Base-by-base conservation (phyloP, 352 stramenopile species). In the Phytophthora sojae region DNA sequence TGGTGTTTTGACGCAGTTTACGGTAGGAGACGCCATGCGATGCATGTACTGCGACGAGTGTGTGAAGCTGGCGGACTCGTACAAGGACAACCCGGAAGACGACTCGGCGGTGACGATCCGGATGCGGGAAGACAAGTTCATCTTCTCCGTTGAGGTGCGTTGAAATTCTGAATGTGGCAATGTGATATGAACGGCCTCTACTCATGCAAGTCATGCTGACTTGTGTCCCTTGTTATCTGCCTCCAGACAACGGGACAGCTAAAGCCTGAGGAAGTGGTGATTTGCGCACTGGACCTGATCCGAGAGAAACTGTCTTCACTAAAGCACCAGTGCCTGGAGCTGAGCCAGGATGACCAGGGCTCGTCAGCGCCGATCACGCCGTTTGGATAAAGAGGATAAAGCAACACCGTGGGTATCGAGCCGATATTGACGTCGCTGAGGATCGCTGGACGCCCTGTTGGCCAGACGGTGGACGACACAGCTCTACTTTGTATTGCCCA, bases 31-130 rank as follows among this genome's bases (percentile, higher is more conserved):
- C 66, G 65, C 83, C 19, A 94, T 91, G 83, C 77, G 89, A 65
- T 97, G 93, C 66, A 98, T 98, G 64, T 99, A 97, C 78, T 99
- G 96, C 50, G 95, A 99, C 69, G 96, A 99, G 81, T 96, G 97
- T 62, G 91, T 98, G 47, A 94, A 97, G 70, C 74, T 97, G 49
- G 92, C 96, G 44, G 87, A 98, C 67, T 88, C 89, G 44, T 98
- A 98, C 81, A 98, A 98, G 64, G 95, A 98, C 66, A 92, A 97
- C 71, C 92, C 93, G 56, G 96, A 99, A 77, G 96, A 99, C 76
- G 94, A 98, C 76, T 89, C 97, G 35, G 97, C 97, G 63, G 89
- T 99, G 21, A 90, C 76, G 7, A 83, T 99, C 14, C 80, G 86
- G 55, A 96, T 97, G 72, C 86, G 81, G 3, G 89, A 94, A 61